phyloP scores from a whole-genome alignment of 2,329 filamentous ascomycete genomes.

The Diaporthe capsici region DNA sequence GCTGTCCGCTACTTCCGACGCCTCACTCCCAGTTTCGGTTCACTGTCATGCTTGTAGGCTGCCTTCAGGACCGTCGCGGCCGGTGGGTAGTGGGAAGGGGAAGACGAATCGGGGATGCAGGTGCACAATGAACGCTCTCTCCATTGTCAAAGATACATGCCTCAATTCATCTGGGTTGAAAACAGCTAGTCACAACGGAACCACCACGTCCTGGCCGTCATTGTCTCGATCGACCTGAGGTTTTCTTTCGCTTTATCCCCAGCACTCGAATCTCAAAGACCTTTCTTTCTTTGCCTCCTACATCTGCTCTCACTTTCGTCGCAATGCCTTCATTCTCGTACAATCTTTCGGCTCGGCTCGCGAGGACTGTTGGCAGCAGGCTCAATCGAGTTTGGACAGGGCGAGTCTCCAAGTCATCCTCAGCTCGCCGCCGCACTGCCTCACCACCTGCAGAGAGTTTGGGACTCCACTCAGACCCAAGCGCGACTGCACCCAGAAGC shows the following conservation, averaged over 20 bases:
- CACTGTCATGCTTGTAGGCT: constrained; percentile 28
- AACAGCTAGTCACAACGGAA: not conserved
- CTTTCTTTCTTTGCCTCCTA: not conserved
- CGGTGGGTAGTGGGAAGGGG: constrained; percentile 9
- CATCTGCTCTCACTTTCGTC: not conserved
- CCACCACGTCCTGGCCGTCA: not conserved
- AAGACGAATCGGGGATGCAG: constrained; percentile 19
- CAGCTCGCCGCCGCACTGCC: not conserved
- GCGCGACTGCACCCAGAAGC: not conserved
- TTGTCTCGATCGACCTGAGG: not conserved
- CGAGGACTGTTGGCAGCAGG: constrained; percentile 5
- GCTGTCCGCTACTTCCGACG: constrained; percentile 1
- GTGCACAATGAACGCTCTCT: not conserved
- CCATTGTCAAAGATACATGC: constrained; percentile 27
- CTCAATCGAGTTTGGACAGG: constrained; percentile 28
- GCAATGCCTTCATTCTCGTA: constrained; percentile 36
- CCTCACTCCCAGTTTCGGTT: constrained; percentile 15
- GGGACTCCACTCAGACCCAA: not conserved
- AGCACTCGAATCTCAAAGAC: not conserved
- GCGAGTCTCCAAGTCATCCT: constrained; percentile 29
- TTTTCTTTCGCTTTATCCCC: constrained; percentile 19
- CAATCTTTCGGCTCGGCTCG: constrained; percentile 26
- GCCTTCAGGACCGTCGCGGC: constrained; percentile 17
- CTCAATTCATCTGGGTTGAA: constrained; percentile 13
- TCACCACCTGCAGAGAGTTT: not conserved